These are phyloP conservation scores for Mortierella alpina DNA, from an alignment of 192 early-diverging fungal genomes.

Conservation along the genomic window DNA sequence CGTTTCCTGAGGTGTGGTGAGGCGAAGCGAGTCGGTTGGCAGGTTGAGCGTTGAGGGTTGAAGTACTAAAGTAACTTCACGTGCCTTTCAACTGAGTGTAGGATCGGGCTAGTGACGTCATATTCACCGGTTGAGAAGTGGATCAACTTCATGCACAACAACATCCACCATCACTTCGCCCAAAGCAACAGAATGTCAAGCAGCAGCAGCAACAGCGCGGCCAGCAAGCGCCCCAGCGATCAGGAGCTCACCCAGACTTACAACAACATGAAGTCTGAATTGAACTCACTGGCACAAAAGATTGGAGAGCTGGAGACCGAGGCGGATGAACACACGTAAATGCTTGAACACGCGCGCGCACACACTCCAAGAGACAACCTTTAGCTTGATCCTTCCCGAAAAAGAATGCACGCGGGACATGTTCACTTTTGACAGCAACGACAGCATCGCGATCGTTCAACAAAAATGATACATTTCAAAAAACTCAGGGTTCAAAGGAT, in stretches of 20 bases:
- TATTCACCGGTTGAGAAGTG: background rate
- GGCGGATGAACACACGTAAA: constrained; percentile 92
- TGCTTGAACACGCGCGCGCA: background rate
- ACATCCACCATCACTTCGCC: too few species aligned
- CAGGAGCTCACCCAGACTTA: constrained; percentile 69
- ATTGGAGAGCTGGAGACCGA: constrained; percentile 95
- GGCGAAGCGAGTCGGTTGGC: background rate
- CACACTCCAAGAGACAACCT: background rate
- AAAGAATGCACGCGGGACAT: too few species aligned
- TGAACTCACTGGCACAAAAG: constrained; percentile 88
- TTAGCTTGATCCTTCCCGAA: background rate
- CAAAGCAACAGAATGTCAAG: constrained; percentile 21
- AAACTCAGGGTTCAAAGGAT: too few species aligned
- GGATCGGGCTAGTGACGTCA: background rate
- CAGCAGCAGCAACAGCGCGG: constrained; percentile 39
- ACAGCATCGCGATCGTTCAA: too few species aligned
- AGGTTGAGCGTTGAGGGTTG: background rate
- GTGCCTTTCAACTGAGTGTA: background rate
- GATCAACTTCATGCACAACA: background rate
- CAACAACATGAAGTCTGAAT: constrained; percentile 77
- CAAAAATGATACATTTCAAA: too few species aligned
- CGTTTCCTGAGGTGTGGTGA: background rate
- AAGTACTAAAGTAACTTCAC: too few species aligned
- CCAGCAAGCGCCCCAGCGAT: constrained; percentile 65
- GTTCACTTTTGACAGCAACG: too few species aligned